Evolutionary conservation across 1,139 yeast species (phyloP).

Genomic region (Kodamaea suecica): DNA sequence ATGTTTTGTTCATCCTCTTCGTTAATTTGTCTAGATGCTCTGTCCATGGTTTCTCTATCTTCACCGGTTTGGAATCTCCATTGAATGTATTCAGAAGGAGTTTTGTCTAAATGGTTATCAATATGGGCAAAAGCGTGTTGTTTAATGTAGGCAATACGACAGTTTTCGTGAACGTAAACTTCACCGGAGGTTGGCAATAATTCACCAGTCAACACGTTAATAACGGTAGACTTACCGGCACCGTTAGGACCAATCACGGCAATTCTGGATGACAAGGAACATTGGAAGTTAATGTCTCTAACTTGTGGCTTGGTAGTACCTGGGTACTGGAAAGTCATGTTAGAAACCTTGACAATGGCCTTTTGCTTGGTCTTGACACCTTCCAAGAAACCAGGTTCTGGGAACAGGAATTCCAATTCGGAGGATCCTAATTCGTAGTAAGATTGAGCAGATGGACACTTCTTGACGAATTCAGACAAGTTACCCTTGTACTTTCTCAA

Average conservation of each 20-base stretch:
- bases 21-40: conserved; percentile 98
- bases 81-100: conserved; percentile 99
- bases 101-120: conserved; percentile 97
- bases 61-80: conserved; percentile 99
- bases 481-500: conserved; percentile 99
- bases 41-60: conserved; percentile 99
- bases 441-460: conserved; percentile 98
- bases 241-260: conserved; percentile 99
- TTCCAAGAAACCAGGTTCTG: conserved; percentile 99
- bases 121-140: conserved; percentile 99
- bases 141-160: conserved; percentile 99
- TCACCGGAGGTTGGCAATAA: conserved; percentile 97
- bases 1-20: conserved; percentile 96
- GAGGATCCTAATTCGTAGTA: conserved; percentile 99
- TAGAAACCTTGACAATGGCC: conserved; percentile 96
- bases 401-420: conserved; percentile 93
- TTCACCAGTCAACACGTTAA: conserved; percentile 99
- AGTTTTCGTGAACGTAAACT: conserved; percentile 98
- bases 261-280: conserved; percentile 98
- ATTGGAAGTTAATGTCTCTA: conserved; percentile 88
- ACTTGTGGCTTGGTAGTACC: conserved; percentile 97
- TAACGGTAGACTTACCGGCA: conserved; percentile 99
- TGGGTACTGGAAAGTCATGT: conserved; percentile 99
- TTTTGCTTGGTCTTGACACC: conserved; percentile 99
- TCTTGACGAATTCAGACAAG: conserved; percentile 96